A percentile compares a stretch with the other conserved stretches of the same genome.
Conservation (phyloP, 306 rosid species). For the Carpinus viminea region DNA sequence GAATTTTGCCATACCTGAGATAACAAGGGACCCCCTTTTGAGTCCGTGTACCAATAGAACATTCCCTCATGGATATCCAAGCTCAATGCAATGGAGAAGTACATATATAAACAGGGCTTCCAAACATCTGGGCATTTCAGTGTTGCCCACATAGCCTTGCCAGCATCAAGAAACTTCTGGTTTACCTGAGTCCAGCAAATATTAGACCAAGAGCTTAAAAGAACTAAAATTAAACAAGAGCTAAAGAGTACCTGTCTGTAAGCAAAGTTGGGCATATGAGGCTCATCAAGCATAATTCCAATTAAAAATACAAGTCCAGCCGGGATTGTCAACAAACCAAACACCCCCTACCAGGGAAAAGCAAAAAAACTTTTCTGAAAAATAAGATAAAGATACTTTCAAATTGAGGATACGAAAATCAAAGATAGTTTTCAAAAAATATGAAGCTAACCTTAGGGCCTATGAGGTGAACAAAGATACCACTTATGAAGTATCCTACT, state of each 20-base stretch:
- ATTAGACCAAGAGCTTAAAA: slow-evolving; percentile 26
- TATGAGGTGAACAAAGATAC: slow-evolving; percentile 79
- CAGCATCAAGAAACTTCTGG: slow-evolving; percentile 67
- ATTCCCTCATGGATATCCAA: slow-evolving; percentile 80
- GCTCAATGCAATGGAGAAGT: slow-evolving; percentile 74
- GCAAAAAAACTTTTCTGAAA: slow-evolving; percentile 19
- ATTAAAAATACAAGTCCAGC: slow-evolving; percentile 64
- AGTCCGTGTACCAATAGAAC: slow-evolving; percentile 95
- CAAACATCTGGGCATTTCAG: slow-evolving; percentile 72
- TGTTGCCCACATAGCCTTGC: slow-evolving; percentile 83
- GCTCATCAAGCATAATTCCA: slow-evolving; percentile 77
- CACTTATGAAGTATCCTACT: slow-evolving; percentile 83
- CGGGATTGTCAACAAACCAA: slow-evolving; percentile 83
- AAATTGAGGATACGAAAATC: slow-evolving; percentile 16
- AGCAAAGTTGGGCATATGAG: slow-evolving; percentile 49
- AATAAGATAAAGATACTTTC: neutral
- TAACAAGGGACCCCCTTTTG: slow-evolving; percentile 77
- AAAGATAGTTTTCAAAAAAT: neutral
- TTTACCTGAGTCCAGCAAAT: slow-evolving; percentile 54
- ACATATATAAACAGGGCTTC: slow-evolving; percentile 92
- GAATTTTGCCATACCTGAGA: slow-evolving; percentile 59
- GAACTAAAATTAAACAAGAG: slow-evolving; percentile 6
- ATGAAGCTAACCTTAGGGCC: slow-evolving; percentile 75
- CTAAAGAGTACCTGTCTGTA: slow-evolving; percentile 63
- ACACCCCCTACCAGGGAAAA: slow-evolving; percentile 64